Evolutionary conservation across 1,284 basidiomycete species (phyloP).

Genomic region (Phellopilus nigrolimitatus): DNA sequence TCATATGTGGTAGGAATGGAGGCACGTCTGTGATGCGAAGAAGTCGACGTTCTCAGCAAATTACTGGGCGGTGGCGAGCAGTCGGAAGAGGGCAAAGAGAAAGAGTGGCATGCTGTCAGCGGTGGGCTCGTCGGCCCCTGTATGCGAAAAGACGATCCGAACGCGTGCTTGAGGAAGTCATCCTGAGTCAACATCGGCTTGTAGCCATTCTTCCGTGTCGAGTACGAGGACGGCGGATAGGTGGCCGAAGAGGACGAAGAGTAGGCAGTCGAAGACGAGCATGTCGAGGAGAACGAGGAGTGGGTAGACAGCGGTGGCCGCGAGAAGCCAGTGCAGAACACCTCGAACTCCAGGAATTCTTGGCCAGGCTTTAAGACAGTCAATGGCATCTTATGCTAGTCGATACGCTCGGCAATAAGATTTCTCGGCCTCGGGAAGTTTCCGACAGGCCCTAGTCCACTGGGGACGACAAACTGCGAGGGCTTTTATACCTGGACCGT

Average conservation of each 20-base stretch:
- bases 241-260: constrained; percentile 2
- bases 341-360: constrained; percentile 1
- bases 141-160: neutral
- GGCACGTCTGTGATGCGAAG: constrained; percentile 4
- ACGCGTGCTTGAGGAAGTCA: constrained; percentile 14
- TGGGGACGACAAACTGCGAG: too few relatives aligned
- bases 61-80: neutral
- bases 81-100: neutral
- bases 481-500: too few relatives aligned
- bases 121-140: neutral
- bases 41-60: neutral
- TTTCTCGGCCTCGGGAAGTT: too few relatives aligned
- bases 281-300: constrained; percentile 2
- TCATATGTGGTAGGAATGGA: constrained; percentile 7
- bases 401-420: too few relatives aligned
- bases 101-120: neutral
- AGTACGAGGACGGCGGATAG: too few relatives aligned
- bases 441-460: too few relatives aligned
- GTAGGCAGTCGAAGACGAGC: neutral
- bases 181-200: constrained; percentile 9
- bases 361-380: neutral
- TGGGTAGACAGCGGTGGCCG: constrained; percentile 4
- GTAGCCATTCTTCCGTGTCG: neutral
- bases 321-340: neutral
- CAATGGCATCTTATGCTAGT: too few relatives aligned